A percentile compares a stretch with the other conserved stretches of the same genome.
Evolutionary conservation across 352 stramenopile genomes (phyloP).

Genomic region (Globisporangium yorkense): DNA sequence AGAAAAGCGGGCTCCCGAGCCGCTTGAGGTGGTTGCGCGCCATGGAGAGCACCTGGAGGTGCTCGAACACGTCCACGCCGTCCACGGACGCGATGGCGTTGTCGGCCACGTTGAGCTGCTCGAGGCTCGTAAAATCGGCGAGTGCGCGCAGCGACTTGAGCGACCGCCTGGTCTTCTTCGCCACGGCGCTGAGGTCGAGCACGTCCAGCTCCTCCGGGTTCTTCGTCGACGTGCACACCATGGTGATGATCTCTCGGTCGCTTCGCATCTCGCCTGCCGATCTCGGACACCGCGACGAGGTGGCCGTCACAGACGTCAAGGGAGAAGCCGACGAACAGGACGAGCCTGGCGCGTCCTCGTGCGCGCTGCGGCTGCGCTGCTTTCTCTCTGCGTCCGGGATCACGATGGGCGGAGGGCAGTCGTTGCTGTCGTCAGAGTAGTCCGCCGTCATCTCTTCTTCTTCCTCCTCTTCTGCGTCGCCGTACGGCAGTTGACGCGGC

Average conservation of each 20-base stretch:
- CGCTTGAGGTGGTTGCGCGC: conserved; percentile 72
- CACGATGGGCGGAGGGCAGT: conserved; percentile 6
- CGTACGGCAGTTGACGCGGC: too few species aligned
- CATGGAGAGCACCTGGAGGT: conserved; percentile 41
- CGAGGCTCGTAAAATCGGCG: conserved; percentile 37
- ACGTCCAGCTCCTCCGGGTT: conserved; percentile 18
- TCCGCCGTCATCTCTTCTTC: too few species aligned
- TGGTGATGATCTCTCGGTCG: conserved; percentile 35
- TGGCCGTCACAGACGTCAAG: background rate
- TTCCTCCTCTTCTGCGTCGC: too few species aligned
- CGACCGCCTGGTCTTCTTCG: conserved; percentile 41
- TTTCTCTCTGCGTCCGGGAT: conserved; percentile 1
- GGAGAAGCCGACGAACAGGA: conserved; percentile 3
- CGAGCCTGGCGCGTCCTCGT: background rate
- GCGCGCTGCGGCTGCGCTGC: conserved; percentile 2
- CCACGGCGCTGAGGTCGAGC: conserved; percentile 41
- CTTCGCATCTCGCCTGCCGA: conserved; percentile 24
- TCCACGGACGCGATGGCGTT: conserved; percentile 54
- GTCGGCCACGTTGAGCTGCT: conserved; percentile 53
- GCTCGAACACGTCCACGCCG: conserved; percentile 41
- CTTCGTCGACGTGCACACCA: conserved; percentile 23
- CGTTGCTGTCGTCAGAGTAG: background rate
- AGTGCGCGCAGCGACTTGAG: conserved; percentile 60
- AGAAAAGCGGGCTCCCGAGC: conserved; percentile 39
- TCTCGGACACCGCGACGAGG: conserved; percentile 15